Evolutionary conservation across 1,284 basidiomycete genomes (phyloP).

Genomic region (Leccinum huronense): DNA sequence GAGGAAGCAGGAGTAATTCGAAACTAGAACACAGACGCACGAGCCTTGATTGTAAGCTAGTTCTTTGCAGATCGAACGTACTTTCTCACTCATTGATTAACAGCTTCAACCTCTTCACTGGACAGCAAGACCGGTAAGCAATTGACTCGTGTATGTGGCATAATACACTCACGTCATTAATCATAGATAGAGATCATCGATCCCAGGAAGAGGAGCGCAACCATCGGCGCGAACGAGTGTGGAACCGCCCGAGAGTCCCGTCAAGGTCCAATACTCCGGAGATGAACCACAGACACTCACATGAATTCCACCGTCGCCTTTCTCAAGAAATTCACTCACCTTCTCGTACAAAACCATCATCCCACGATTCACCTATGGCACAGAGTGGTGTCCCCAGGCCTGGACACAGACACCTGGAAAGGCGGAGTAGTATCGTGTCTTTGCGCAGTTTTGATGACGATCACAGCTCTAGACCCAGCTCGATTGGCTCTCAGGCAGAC

Average conservation of each 20-base stretch:
- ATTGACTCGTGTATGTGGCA: not conserved
- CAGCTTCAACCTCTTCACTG: slow-evolving; percentile 22
- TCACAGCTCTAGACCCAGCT: slow-evolving; percentile 43
- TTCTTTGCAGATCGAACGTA: not conserved
- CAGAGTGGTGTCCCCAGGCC: slow-evolving; percentile 26
- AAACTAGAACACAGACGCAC: slow-evolving; percentile 11
- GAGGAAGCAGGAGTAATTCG: slow-evolving; percentile 5
- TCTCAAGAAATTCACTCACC: slow-evolving; percentile 31
- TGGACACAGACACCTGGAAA: slow-evolving; percentile 22
- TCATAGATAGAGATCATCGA: slow-evolving; percentile 17
- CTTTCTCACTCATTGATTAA: slow-evolving; percentile 8
- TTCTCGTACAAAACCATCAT: slow-evolving; percentile 25
- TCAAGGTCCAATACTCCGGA: slow-evolving; percentile 34
- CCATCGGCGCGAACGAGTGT: slow-evolving; percentile 38
- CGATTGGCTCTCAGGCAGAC: slow-evolving; percentile 46
- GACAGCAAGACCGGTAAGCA: slow-evolving; percentile 21
- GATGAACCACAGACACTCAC: slow-evolving; percentile 27
- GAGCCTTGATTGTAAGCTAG: slow-evolving; percentile 23
- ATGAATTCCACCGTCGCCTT: slow-evolving; percentile 29
- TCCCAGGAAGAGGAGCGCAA: slow-evolving; percentile 27
- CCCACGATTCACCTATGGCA: slow-evolving; percentile 24
- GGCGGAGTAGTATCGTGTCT: slow-evolving; percentile 39
- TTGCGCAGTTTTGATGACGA: slow-evolving; percentile 39
- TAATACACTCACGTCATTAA: slow-evolving; percentile 13
- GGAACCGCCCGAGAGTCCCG: slow-evolving; percentile 35